Base-by-base conservation (phyloP, 106 monocot genomes). In the Cymbidium sinense region DNA sequence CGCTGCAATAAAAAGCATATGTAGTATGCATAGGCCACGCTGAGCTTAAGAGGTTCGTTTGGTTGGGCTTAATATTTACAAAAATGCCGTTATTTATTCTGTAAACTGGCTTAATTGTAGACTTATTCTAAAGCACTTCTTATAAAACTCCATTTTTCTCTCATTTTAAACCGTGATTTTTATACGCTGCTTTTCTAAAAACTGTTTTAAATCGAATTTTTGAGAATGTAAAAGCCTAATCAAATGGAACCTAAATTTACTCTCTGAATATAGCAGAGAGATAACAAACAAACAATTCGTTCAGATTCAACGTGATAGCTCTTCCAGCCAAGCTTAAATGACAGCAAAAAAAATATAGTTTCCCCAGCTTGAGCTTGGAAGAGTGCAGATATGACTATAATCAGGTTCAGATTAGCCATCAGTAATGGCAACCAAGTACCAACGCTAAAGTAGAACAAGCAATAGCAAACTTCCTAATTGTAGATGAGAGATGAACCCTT, bases 401-500 rank as follows among this genome's bases (percentile, higher is more conserved):
- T 47, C 15, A 47, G 47, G 47, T 47, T 47, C 47, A 47, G 17
- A 47, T 47, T 47, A 47, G 13, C 47, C 13, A 47, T 15, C 47
- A 11, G 47, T 47, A 15, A 47, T 47, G 47, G 11, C 2, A 61
- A 61, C 61, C 23, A 61, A 61, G 61, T 61, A 7, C 7, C 27
- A 61, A 27, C n/a, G 23, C 0, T 61, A 25, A 61, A 25, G 61
- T 25, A 25, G 61, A 61, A 25, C 61, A 61, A 61, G 61, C 10
- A 61, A 61, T 61, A 27, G 47, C 11, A 47, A 47, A 13, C 47
- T 62, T 62, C 61, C 61, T 27, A 62, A 25, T 62, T 62, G 8
- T 62, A 62, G 31, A 69, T 34, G 47, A 47, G 5, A 33, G 31
- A 34, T 89, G 87, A 55, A 94, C 96, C 96, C 87, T 87, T 88